Percentiles rank a stretch among this genome's conserved stretches.
phyloP scores from a whole-genome alignment of 257 asterid species.

The Anisodus acutangulus region DNA sequence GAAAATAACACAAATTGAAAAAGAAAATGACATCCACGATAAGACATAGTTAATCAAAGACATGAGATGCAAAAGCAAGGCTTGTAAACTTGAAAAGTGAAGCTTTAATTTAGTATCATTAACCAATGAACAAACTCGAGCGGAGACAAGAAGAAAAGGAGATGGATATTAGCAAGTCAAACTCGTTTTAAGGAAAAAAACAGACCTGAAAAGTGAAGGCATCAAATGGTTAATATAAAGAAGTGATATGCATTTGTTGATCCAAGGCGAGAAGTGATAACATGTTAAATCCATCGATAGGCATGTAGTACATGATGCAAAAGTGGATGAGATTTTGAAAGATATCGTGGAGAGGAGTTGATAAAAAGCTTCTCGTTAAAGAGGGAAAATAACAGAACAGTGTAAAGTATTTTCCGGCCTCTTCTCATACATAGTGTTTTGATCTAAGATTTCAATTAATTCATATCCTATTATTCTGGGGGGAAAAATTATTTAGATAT shows the following conservation, averaged over 20 bases:
- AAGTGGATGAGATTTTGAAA: conserved; percentile 19
- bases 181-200: not conserved
- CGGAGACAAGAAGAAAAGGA: not conserved
- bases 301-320: conserved; percentile 36
- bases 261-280: conserved; percentile 11
- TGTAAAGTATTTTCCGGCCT: not conserved
- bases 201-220: conserved; percentile 24
- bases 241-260: conserved; percentile 23
- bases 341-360: conserved; percentile 32
- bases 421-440: not conserved
- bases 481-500: not conserved
- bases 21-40: not conserved
- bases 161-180: conserved; percentile 9
- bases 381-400: not conserved
- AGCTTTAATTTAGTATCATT: not conserved
- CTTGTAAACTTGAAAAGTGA: not conserved
- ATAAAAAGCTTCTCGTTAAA: conserved; percentile 28
- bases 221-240: conserved; percentile 32
- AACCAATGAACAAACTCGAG: not conserved
- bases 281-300: conserved; percentile 30
- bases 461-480: not conserved
- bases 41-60: not conserved
- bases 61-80: not conserved
- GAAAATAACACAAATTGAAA: not conserved
- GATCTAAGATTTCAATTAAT: not conserved